Base-by-base conservation (phyloP, 352 stramenopile species). In the Phytophthora hybrid region DNA sequence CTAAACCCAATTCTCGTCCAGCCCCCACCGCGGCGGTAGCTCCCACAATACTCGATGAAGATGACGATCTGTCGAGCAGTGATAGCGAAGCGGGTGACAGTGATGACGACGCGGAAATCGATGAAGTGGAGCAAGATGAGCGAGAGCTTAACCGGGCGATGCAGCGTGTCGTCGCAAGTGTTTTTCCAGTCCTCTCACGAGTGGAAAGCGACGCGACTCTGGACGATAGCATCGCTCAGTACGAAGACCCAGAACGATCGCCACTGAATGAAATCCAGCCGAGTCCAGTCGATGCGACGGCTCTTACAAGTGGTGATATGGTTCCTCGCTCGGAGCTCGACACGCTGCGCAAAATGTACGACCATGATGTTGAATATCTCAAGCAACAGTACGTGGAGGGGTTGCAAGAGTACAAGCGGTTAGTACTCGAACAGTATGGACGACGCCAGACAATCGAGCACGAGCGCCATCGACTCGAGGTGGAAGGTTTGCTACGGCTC, bases 381-480 rank as follows among this genome's bases (percentile, higher is more conserved):
- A 90, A 89, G 68, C 75, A 87, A 58, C 83, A 90, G 65, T 92
- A 92, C 55, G 79, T 92, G 16, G 64, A 76, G 0, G 76, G 78
- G 0, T 61, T 93, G 37, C 69, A 86, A 21, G 87, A 92, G 63
- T 93, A 93, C 80, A 93, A 93, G 69, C 77, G 71, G 5, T 65
- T 93, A 8, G 76, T 93, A n/a, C 81, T 93, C 52, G 83, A 91
- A 31, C 87, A 93, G 71, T 92, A 88, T 54, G 84, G 85, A 46
- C 77, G 83, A n/a, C 76, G 82, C 1, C 87, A 91, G 56, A 71
- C 54, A 46, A 78, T 91, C 21, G 81, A 89, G 47, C 83, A 78
- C 59, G 76, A 88, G 41, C 78, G 78, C n/a, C 84, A 92, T 54
- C 81, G 81, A 5, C 44, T 83, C n/a, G 81, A 93, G 66, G 81